phyloP scores from a whole-genome alignment of 768 basidiomycete species.

The Tylopilus vinaceipallidus region DNA sequence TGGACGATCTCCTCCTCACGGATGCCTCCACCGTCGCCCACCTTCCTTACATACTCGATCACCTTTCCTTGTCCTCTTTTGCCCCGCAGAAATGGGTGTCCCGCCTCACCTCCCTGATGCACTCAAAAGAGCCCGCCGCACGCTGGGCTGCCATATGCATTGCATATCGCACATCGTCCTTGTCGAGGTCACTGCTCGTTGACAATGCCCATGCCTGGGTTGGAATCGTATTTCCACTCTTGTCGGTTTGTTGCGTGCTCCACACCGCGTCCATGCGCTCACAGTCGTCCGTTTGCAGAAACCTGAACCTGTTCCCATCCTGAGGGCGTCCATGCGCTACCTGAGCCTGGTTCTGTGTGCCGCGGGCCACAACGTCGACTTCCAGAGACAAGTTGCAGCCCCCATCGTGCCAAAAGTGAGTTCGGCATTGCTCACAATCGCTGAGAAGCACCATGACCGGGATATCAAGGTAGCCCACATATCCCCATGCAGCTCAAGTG shows the following conservation, averaged over 20 bases:
- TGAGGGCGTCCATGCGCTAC: conserved; percentile 67
- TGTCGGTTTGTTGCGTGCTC: conserved; percentile 57
- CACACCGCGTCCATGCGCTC: conserved; percentile 11
- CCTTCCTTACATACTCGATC: conserved; percentile 55
- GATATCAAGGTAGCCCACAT: conserved; percentile 51
- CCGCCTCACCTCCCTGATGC: conserved; percentile 71
- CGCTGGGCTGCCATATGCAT: conserved; percentile 81
- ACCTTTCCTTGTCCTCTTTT: conserved; percentile 54
- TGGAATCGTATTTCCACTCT: conserved; percentile 55
- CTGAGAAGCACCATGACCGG: conserved; percentile 47
- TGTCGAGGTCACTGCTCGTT: conserved; percentile 59
- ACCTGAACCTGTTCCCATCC: conserved; percentile 58
- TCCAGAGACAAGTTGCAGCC: conserved; percentile 72
- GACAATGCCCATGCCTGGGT: conserved; percentile 77
- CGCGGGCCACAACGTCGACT: conserved; percentile 65
- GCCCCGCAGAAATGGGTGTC: conserved; percentile 68
- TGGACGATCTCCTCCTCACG: conserved; percentile 66
- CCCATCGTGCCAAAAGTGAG: conserved; percentile 76
- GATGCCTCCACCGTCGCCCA: conserved; percentile 60
- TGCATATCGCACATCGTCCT: conserved; percentile 60
- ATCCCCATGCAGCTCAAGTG: not conserved
- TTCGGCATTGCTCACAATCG: conserved; percentile 51
- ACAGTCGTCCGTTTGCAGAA: conserved; percentile 44
- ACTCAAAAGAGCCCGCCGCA: conserved; percentile 72
- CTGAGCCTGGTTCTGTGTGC: conserved; percentile 58